Percentiles rank a stretch among this genome's conserved stretches.
phyloP scores from a whole-genome alignment of 805 yeast species.

The Clavispora santaluciae region DNA sequence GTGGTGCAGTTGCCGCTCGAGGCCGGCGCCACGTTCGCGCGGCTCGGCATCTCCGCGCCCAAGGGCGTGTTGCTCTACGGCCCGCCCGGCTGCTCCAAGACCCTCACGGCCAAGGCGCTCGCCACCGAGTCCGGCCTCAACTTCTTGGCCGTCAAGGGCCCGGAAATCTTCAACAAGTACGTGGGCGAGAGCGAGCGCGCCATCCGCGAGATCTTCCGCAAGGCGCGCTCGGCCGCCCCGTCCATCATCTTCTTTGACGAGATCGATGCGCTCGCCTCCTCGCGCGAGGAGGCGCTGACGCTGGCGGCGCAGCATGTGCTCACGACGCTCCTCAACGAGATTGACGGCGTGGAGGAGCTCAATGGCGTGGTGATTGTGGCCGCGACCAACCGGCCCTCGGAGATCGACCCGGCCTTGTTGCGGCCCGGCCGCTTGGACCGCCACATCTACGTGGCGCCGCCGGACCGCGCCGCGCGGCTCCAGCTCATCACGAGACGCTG shows the following conservation, averaged over 20 bases:
- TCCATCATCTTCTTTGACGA: constrained; percentile 94
- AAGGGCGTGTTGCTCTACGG: constrained; percentile 92
- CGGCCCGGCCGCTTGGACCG: constrained; percentile 96
- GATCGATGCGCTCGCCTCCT: constrained; percentile 86
- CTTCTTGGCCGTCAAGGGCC: constrained; percentile 93
- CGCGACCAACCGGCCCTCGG: constrained; percentile 93
- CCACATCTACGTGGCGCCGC: constrained; percentile 89
- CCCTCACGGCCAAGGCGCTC: constrained; percentile 88
- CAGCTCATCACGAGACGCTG: constrained; percentile 74
- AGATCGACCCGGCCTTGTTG: constrained; percentile 85
- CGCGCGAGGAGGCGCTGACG: constrained; percentile 60
- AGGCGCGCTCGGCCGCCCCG: constrained; percentile 94
- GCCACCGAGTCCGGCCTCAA: constrained; percentile 95
- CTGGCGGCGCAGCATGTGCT: constrained; percentile 79
- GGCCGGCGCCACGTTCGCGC: constrained; percentile 69
- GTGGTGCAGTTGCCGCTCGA: constrained; percentile 89
- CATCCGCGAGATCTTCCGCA: constrained; percentile 86
- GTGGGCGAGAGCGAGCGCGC: constrained; percentile 95
- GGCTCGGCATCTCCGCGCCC: constrained; percentile 84
- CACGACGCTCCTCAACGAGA: constrained; percentile 87
- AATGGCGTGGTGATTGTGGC: constrained; percentile 93
- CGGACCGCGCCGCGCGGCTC: constrained; percentile 73
- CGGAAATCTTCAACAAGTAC: constrained; percentile 89
- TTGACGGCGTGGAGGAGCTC: constrained; percentile 95
- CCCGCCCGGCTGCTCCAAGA: constrained; percentile 98